Evolutionary conservation across 108 stramenopile genomes (phyloP).

Genomic region (Cyclostephanos tholiformis): DNA sequence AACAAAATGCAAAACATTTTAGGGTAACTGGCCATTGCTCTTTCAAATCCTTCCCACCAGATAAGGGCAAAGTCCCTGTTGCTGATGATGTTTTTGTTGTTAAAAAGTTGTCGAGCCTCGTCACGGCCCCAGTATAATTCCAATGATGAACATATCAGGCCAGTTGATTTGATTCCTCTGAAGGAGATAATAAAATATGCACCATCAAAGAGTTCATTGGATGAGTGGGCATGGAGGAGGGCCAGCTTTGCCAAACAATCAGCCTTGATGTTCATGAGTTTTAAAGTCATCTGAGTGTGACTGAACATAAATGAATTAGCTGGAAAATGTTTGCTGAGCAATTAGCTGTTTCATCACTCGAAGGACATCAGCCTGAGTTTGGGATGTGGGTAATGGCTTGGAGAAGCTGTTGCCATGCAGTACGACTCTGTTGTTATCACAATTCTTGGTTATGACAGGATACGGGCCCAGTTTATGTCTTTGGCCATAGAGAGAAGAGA

Average conservation of each 20-base stretch:
- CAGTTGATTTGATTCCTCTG: not conserved
- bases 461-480: too few relatives aligned
- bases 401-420: not conserved
- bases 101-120: not conserved
- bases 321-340: not conserved
- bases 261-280: conserved; percentile 4
- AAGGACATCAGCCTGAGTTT: conserved; percentile 3
- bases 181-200: not conserved
- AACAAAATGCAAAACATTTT: not conserved
- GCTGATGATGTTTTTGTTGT: not conserved
- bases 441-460: not conserved
- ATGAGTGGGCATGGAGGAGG: not conserved
- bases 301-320: not conserved
- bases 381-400: not conserved
- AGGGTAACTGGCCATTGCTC: not conserved
- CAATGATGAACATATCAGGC: not conserved
- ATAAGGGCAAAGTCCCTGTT: not conserved
- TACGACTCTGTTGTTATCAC: conserved; percentile 6
- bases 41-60: conserved; percentile 9
- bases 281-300: not conserved
- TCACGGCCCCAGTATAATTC: not conserved
- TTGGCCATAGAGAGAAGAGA: too few relatives aligned
- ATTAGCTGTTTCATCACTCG: not conserved
- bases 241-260: not conserved
- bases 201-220: not conserved